Conservation (phyloP, 2,329 filamentous ascomycete species). For the Phialemoniopsis sp. region DNA sequence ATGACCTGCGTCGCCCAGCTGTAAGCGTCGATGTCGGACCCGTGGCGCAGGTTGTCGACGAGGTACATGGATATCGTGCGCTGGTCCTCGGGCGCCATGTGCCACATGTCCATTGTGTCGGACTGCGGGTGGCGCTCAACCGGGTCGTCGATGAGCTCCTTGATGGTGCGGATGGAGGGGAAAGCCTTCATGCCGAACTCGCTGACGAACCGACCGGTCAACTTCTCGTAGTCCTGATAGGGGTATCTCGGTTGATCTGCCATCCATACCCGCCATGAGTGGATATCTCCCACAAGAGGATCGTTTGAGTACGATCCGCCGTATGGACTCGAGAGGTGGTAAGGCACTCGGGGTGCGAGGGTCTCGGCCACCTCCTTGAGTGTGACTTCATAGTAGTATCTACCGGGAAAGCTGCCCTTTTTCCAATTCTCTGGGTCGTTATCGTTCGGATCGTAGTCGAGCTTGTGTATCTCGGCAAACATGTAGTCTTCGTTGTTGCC, state of each 20-base stretch:
- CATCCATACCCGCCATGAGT: slow-evolving; percentile 83
- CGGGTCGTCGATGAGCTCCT: slow-evolving; percentile 53
- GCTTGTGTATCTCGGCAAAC: slow-evolving; percentile 6
- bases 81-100: slow-evolving; percentile 74
- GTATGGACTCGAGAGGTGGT: slow-evolving; percentile 35
- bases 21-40: slow-evolving; percentile 35
- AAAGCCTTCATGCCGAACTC: slow-evolving; percentile 82
- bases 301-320: slow-evolving; percentile 57
- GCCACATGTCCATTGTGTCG: slow-evolving; percentile 72
- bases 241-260: slow-evolving; percentile 60
- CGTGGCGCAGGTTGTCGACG: slow-evolving; percentile 64
- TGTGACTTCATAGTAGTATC: slow-evolving; percentile 74
- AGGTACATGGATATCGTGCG: slow-evolving; percentile 67
- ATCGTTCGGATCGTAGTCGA: slow-evolving; percentile 69
- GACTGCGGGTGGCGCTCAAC: slow-evolving; percentile 61
- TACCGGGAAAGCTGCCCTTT: slow-evolving; percentile 68
- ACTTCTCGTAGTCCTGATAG: slow-evolving; percentile 67
- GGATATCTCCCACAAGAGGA: slow-evolving; percentile 71
- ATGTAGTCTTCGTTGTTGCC: slow-evolving; percentile 49
- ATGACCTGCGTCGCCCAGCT: slow-evolving; percentile 50
- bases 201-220: slow-evolving; percentile 71
- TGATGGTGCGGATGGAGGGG: slow-evolving; percentile 68
- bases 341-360: slow-evolving; percentile 63
- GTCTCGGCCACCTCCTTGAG: slow-evolving; percentile 55
- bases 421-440: slow-evolving; percentile 73